These are phyloP conservation scores for Phtheirospermum japonicum DNA, from an alignment of 257 asterid species.

Conservation along the genomic window DNA sequence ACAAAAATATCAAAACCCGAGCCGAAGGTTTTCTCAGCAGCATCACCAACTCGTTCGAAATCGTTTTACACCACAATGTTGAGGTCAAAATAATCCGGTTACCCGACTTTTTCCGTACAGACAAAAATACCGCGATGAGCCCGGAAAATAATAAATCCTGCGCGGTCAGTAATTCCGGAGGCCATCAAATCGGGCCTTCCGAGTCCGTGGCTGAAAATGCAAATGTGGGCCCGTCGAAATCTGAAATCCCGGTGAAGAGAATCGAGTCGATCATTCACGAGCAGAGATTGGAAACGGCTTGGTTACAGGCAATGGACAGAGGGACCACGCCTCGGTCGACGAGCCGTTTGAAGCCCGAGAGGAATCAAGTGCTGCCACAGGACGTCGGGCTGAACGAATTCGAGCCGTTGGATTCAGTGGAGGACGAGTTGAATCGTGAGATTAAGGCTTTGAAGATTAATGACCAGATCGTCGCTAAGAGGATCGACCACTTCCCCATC, in stretches of 20 bases:
- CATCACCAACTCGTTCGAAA: slow-evolving; percentile 82
- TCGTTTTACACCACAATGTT: slow-evolving; percentile 66
- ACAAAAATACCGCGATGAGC: slow-evolving; percentile 2
- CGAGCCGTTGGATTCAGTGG: slow-evolving; percentile 39
- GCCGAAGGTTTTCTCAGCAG: slow-evolving; percentile 96
- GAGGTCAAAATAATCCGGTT: slow-evolving; percentile 71
- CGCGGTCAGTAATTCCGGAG: slow-evolving; percentile 30
- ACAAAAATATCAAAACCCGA: slow-evolving; percentile 63
- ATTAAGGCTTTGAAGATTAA: slow-evolving; percentile 55
- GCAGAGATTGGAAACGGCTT: slow-evolving; percentile 85
- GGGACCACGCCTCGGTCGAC: slow-evolving; percentile 61
- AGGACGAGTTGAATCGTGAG: slow-evolving; percentile 68
- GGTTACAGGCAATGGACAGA: slow-evolving; percentile 87
- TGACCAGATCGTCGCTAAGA: slow-evolving; percentile 38
- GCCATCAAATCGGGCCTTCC: slow-evolving; percentile 29
- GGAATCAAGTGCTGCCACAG: slow-evolving; percentile 90
- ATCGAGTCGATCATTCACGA: slow-evolving; percentile 79
- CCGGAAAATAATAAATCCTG: slow-evolving; percentile 24
- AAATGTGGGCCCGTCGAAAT: slow-evolving; percentile 32
- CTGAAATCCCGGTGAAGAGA: slow-evolving; percentile 60
- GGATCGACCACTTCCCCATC: slow-evolving; percentile 50
- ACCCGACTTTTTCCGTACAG: slow-evolving; percentile 34
- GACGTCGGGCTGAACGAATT: slow-evolving; percentile 40
- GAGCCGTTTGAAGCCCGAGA: slow-evolving; percentile 64
- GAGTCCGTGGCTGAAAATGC: slow-evolving; percentile 39